Evolutionary conservation across 805 yeast genomes (phyloP).

Genomic region (Pichia rugopelliculosa): DNA sequence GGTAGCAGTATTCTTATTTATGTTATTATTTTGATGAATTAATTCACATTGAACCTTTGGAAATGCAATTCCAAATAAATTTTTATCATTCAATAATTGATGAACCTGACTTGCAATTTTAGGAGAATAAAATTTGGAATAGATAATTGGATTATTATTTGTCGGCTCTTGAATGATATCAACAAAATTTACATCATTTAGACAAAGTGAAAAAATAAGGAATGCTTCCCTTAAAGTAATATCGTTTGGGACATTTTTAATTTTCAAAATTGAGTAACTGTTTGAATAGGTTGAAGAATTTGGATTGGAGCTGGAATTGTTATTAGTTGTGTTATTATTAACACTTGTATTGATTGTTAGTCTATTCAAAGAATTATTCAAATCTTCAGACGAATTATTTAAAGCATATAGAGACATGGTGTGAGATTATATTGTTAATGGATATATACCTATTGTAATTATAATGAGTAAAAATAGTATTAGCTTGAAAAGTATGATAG

Average conservation of each 20-base stretch:
- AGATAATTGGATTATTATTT: conserved; percentile 27
- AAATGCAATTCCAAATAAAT: conserved; percentile 45
- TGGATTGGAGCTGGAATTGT: conserved; percentile 1
- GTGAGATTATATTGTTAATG: not conserved
- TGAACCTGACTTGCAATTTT: conserved; percentile 36
- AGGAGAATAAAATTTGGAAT: conserved; percentile 39
- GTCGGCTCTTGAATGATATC: conserved; percentile 27
- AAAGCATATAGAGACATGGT: conserved; percentile 5
- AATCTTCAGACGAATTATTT: conserved; percentile 11
- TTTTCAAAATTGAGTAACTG: conserved; percentile 24
- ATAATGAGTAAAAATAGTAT: not conserved
- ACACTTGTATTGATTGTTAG: conserved; percentile 6
- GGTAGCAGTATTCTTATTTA: not conserved
- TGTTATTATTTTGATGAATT: conserved; percentile 8
- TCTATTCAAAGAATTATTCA: conserved; percentile 9
- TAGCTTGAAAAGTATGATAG: not conserved
- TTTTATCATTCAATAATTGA: conserved; percentile 35
- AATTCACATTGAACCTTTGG: conserved; percentile 34
- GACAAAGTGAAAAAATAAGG: conserved; percentile 61
- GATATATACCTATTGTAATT: too few species aligned
- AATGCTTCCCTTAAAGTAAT: conserved; percentile 59
- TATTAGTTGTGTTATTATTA: not conserved
- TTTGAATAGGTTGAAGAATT: conserved; percentile 1
- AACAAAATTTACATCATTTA: conserved; percentile 43
- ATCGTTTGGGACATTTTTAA: conserved; percentile 58